Percentiles rank a stretch among this genome's conserved stretches.
Evolutionary conservation across 23 red algal species (phyloP).

Genomic region (Chondrus crispus): DNA sequence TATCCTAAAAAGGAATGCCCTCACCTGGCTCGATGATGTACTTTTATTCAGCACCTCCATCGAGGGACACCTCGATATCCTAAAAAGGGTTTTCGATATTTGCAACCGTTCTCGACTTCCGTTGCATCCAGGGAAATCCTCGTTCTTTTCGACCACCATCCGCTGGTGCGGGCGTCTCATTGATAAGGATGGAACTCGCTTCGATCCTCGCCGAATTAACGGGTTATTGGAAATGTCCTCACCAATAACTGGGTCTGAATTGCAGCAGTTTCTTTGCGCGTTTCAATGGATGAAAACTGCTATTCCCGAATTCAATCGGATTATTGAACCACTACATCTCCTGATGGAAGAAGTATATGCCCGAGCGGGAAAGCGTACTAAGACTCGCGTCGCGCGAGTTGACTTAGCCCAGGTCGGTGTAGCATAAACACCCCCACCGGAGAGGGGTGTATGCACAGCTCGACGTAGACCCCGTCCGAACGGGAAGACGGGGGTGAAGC

Average conservation of each 20-base stretch:
- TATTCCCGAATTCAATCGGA: neutral
- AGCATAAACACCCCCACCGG: too few species aligned
- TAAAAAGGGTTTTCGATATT: neutral
- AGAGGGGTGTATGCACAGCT: too few species aligned
- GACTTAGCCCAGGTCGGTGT: neutral
- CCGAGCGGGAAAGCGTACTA: neutral
- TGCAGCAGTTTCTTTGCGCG: constrained; percentile 24
- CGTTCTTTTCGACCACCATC: neutral
- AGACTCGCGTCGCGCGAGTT: neutral
- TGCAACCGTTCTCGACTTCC: neutral
- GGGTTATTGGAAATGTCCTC: neutral
- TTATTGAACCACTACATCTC: neutral
- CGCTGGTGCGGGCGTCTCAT: constrained; percentile 16
- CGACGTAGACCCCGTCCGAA: too few species aligned
- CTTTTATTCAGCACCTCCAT: neutral
- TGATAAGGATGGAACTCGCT: neutral
- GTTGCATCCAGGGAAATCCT: constrained; percentile 17
- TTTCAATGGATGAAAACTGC: neutral
- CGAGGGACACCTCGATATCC: neutral
- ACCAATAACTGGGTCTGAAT: neutral
- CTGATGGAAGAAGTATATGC: neutral
- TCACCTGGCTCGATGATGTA: constrained; percentile 17
- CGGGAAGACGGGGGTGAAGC: too few species aligned
- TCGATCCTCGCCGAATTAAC: neutral
- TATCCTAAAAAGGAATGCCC: neutral